Evolutionary conservation across 768 basidiomycete species (phyloP), one percentile per base, ranked within the genome.

Genomic region (Scleroderma bovista): DNA sequence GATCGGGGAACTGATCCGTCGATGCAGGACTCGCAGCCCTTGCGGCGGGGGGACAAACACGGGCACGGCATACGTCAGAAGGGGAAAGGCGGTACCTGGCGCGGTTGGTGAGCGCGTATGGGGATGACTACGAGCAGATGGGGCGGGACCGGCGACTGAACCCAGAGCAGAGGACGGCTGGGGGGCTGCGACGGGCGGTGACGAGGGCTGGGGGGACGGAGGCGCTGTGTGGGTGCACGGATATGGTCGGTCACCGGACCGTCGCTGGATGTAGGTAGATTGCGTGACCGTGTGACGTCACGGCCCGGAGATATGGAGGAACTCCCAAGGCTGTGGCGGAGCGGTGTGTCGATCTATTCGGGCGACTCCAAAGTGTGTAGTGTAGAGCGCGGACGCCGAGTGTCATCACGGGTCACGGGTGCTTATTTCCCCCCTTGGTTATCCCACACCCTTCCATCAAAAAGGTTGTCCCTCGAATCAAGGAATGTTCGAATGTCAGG

Each of bases 151-250:
- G 81, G 51, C 84, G 75, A 67, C 65, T 87, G 51, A 97, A 98
- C 65, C 69, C 78, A 15, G 84, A 83, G 66, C 95, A 98, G 71
- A 79, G 85, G 61, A 96, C 93, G 2, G 77, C 73, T 29, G 93
- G 89, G 16, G 83, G 92, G 70, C 65, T 97, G 60, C 72, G 65
- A 59, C 74, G 81, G 62, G 84, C 80, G 26, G 69, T 88, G 52
- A 69, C 65, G 54, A 80, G 77, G 60, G 80, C 81, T 31, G 78
- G 80, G 12, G 72, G 71, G 17, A 60, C 78, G 50, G 69, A 48
- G 38, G 55, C 46, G 54, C 54, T 75, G 44, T 47, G 51, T 26
- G 48, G 26, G 26, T 9, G 33, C 23, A 51, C 54, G 56, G 55
- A 40, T 6, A 37, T 13, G 23, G 26, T 46, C 50, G 54, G 51